phyloP scores from a whole-genome alignment of 2,329 filamentous ascomycete genomes.

The Fusarium scirpi region DNA sequence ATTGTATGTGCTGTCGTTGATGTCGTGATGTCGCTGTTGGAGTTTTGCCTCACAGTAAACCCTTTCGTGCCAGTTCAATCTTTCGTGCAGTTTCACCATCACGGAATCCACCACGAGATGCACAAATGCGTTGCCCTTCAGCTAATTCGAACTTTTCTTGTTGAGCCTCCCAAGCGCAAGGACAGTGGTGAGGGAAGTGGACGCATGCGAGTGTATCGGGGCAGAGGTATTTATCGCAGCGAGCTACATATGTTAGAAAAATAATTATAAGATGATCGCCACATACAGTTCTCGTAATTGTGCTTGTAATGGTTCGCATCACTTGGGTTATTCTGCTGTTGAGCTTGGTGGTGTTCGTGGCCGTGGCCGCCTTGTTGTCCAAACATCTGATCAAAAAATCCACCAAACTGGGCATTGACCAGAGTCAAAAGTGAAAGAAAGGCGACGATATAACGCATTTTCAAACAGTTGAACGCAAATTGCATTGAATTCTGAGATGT shows the following conservation, averaged over 20 bases:
- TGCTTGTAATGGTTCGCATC: constrained; percentile 84
- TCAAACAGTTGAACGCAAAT: background rate
- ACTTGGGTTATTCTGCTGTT: constrained; percentile 84
- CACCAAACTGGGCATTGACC: constrained; percentile 83
- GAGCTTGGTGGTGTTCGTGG: constrained; percentile 65
- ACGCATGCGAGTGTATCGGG: constrained; percentile 95
- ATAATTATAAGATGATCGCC: fast-evolving
- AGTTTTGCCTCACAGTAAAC: constrained; percentile 62
- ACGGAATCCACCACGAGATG: constrained; percentile 80
- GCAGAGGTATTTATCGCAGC: constrained; percentile 93
- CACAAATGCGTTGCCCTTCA: constrained; percentile 79
- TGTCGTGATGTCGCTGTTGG: background rate
- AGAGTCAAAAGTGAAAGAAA: constrained; percentile 71
- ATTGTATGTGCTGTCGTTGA: background rate
- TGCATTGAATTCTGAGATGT: background rate
- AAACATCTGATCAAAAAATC: constrained; percentile 98
- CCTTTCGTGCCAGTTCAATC: constrained; percentile 83
- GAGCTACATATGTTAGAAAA: constrained; percentile 62
- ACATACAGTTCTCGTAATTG: constrained; percentile 74
- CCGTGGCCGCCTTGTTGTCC: constrained; percentile 59
- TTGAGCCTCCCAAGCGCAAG: constrained; percentile 81
- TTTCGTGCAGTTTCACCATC: constrained; percentile 78
- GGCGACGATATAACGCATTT: constrained; percentile 55
- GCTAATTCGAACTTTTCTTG: constrained; percentile 83
- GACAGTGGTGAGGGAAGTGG: constrained; percentile 96